Evolutionary conservation across 192 early-diverging fungal genomes (phyloP).

Genomic region (Coemansia sp.): DNA sequence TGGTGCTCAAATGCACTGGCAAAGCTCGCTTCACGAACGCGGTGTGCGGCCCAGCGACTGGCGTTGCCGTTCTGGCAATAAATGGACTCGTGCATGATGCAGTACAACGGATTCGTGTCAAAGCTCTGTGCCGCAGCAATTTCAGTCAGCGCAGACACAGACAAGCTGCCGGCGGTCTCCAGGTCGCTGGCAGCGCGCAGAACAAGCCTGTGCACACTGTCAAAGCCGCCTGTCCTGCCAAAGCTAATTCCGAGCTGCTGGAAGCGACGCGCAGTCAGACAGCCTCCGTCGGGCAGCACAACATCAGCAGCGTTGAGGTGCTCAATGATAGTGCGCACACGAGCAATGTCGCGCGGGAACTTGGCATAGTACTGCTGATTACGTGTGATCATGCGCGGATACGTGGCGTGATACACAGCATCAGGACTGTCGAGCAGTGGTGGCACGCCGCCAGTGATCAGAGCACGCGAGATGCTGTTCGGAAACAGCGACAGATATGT

Average conservation of each 20-base stretch:
- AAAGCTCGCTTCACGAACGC: slow-evolving; percentile 54
- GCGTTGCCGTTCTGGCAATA: slow-evolving; percentile 62
- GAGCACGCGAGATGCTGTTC: slow-evolving; percentile 59
- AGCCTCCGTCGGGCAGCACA: slow-evolving; percentile 61
- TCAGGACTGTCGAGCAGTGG: slow-evolving; percentile 65
- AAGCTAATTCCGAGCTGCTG: slow-evolving; percentile 65
- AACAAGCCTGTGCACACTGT: slow-evolving; percentile 59
- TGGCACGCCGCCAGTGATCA: slow-evolving; percentile 70
- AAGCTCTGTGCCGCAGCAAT: slow-evolving; percentile 50
- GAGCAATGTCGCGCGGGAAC: slow-evolving; percentile 61
- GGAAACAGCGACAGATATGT: slow-evolving; percentile 70
- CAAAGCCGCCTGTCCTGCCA: slow-evolving; percentile 66
- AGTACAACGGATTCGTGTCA: slow-evolving; percentile 65
- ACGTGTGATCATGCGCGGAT: slow-evolving; percentile 60
- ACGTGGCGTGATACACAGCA: slow-evolving; percentile 60
- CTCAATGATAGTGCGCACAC: slow-evolving; percentile 61
- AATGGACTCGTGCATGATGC: slow-evolving; percentile 65
- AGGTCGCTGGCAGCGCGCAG: slow-evolving; percentile 52
- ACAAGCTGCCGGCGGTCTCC: slow-evolving; percentile 36
- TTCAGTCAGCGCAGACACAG: slow-evolving; percentile 42
- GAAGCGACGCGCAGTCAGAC: slow-evolving; percentile 64
- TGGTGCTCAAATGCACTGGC: slow-evolving; percentile 52
- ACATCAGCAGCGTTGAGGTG: slow-evolving; percentile 53
- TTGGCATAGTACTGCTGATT: slow-evolving; percentile 65
- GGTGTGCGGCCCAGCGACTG: slow-evolving; percentile 65